Base-by-base conservation (phyloP, 2,329 filamentous ascomycete species). In the Emmonsiellopsis sp. region DNA sequence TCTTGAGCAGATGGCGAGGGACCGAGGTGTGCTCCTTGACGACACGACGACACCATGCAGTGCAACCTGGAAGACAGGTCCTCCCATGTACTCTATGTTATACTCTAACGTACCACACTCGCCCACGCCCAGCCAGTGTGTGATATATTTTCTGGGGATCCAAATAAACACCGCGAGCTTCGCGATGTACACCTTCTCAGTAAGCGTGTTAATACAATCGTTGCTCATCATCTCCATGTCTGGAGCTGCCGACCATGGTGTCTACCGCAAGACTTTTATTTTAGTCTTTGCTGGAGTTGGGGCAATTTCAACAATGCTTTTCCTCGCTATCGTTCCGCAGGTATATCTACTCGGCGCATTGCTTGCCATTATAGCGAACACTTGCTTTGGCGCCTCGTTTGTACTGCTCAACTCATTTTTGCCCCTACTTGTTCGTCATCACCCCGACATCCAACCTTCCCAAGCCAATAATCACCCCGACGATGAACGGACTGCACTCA, bases 341-440 rank as follows among this genome's bases (percentile, higher is more conserved):
- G 75, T 89, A 8, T 97, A 95, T 65, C 65, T 95, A 2, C 70
- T 97, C 9, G 92, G 87, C 44, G 88, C 87, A 3, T 59, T 97
- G 2, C 78, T 95, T 55, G 91, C 93, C 32, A 89, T 97, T 59
- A 76, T 97, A 49, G 87, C 91, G 37, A 97, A 97, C 67, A 94
- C 89, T 1, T 92, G 89, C 44, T 95, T 96, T 65, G 93, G 93
- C 20, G 90, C 91, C 13, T 95, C 90, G 0, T 97, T 95, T 68
- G 93, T 98, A 2, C 79, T 98, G 10, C 75, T 98, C 45, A 98
- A 98, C 72, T 95, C 91, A 0, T 98, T 96, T 64, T 75, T 98
- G 43, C 93, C 93, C 0, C 76, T 98, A 7, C 79, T 98, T 8
- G 93, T 97, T 54, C 82, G 92, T 46, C 84, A 95, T 65, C 90